Conservation (phyloP, 129 eudicot genomes). For the Dittrichia graveolens region DNA sequence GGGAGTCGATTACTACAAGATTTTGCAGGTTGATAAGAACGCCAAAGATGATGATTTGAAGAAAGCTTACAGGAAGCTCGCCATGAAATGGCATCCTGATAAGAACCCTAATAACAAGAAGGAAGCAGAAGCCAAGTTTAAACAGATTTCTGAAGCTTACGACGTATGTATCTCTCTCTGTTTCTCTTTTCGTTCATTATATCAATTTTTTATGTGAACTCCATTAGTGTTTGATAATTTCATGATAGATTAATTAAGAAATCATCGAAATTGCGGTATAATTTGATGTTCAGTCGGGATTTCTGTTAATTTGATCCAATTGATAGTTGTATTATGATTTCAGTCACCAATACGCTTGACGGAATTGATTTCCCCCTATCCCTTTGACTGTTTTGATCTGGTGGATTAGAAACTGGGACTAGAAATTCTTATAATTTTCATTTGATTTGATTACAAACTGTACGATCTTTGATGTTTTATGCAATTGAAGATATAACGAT, state of each 20-base stretch:
- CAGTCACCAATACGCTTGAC: too few relatives aligned
- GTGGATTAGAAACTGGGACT: not conserved
- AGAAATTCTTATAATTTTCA: not conserved
- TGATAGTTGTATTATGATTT: too few relatives aligned
- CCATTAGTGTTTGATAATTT: not conserved
- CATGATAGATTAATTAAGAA: not conserved
- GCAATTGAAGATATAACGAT: not conserved
- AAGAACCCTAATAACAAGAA: slow-evolving; percentile 60
- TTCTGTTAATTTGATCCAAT: too few relatives aligned
- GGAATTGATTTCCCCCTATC: too few relatives aligned
- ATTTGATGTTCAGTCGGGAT: not conserved
- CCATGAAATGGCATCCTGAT: slow-evolving; percentile 83
- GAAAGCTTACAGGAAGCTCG: slow-evolving; percentile 69
- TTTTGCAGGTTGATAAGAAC: slow-evolving; percentile 50
- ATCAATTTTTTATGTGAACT: not conserved
- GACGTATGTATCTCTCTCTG: slow-evolving; percentile 40
- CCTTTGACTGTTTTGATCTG: not conserved
- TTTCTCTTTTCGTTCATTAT: not conserved
- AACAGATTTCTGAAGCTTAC: slow-evolving; percentile 66
- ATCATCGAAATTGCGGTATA: not conserved
- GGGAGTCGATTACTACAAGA: slow-evolving; percentile 70
- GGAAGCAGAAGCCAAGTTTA: slow-evolving; percentile 68
- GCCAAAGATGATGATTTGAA: slow-evolving; percentile 68
- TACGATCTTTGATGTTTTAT: not conserved
- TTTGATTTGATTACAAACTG: not conserved